Base-by-base conservation (phyloP, 352 stramenopile species). In the Thalassiosira pacifica region DNA sequence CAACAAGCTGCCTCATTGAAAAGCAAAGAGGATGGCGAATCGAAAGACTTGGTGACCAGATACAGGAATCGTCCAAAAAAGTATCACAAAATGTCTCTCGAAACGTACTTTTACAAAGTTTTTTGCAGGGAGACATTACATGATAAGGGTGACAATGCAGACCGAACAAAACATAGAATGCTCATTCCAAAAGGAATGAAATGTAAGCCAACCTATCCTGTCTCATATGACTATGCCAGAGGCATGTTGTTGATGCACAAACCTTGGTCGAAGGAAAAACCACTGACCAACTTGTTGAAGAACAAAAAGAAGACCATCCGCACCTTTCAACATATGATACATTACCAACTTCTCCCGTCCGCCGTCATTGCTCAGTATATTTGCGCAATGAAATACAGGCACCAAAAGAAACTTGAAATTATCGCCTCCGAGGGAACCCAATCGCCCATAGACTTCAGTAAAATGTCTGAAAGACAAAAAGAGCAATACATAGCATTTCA, bases 391-490 rank as follows among this genome's bases (percentile, higher is more conserved):
- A 75, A 66, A 53, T 82, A 82, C 22, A 32, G 63, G 18, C 8
- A 53, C 26, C 26, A 76, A 42, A 65, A 29, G 67, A 53, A 40
- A 67, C 18, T 82, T 32, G 64, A 82, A 29, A 26, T 76, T 6
- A 65, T 82, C 40, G 74, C 55, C n/a, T n/a, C n/a, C n/a, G 45
- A 74, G 45, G 19, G 22, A n/a, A n/a, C n/a, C n/a, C n/a, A n/a
- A n/a, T n/a, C n/a, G n/a, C n/a, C n/a, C n/a, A n/a, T n/a, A n/a
- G n/a, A n/a, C n/a, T n/a, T n/a, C n/a, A n/a, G n/a, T n/a, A n/a
- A n/a, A n/a, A n/a, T n/a, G n/a, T n/a, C n/a, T n/a, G n/a, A n/a
- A n/a, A n/a, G n/a, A n/a, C n/a, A n/a, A n/a, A n/a, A n/a, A n/a
- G n/a, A n/a, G n/a, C n/a, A n/a, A n/a, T n/a, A n/a, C n/a, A n/a